phyloP scores from a whole-genome alignment of 2,329 filamentous ascomycete genomes.

The Aspergillus niger region DNA sequence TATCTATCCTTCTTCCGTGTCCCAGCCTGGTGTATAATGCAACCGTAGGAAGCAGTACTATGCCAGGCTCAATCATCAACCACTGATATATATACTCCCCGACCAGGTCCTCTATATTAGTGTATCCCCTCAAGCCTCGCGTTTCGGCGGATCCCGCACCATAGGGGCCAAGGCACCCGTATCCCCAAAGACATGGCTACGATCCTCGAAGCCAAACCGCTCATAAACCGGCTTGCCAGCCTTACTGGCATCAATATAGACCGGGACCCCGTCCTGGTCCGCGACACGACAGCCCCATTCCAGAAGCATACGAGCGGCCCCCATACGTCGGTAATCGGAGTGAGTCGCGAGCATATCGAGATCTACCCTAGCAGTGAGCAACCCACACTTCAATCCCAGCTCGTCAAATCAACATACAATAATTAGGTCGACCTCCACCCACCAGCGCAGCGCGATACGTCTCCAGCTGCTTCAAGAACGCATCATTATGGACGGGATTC shows the following conservation, averaged over 20 bases:
- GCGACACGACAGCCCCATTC: constrained; percentile 23
- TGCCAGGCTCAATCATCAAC: no score
- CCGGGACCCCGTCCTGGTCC: constrained; percentile 10
- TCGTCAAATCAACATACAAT: constrained; percentile 21
- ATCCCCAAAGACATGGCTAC: not conserved
- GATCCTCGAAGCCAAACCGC: constrained; percentile 17
- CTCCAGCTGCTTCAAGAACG: constrained; percentile 26
- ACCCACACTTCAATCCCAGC: no score
- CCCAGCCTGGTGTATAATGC: no score
- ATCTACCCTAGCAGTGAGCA: constrained; percentile 3
- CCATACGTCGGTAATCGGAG: constrained; percentile 19
- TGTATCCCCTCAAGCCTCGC: not conserved
- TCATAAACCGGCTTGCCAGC: constrained; percentile 16
- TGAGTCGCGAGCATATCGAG: constrained; percentile 25
- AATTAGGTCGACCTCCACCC: constrained; percentile 26
- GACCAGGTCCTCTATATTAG: no score
- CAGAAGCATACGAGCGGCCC: constrained; percentile 22
- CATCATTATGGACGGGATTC: constrained; percentile 18
- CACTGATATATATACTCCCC: no score
- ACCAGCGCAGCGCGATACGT: constrained; percentile 25
- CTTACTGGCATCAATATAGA: constrained; percentile 18
- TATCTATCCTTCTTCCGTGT: no score
- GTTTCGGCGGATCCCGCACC: constrained; percentile 1
- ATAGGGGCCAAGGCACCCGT: not conserved
- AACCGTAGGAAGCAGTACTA: no score